Evolutionary conservation across 2,329 filamentous ascomycete species (phyloP), one percentile per base, ranked within the genome.

Genomic region (Penicillium sp.): DNA sequence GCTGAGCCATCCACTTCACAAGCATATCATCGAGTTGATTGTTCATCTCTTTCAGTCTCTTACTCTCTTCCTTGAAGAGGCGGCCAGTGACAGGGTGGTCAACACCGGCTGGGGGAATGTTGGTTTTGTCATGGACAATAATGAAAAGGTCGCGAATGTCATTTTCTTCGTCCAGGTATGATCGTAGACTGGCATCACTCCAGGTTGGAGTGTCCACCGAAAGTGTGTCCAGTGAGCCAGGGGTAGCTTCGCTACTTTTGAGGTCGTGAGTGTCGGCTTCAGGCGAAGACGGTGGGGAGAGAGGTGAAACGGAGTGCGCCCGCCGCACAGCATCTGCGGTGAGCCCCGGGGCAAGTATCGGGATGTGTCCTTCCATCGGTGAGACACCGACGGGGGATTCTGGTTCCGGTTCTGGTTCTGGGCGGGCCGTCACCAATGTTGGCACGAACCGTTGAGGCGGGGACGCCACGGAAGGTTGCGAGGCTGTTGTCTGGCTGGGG

Each of bases 41-140:
- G 58, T 91, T 93, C 76, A 99, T 93, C 71, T 95, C 91, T 52
- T 89, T 88, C 70, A 98, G 77, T 70, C 89, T 89, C 64, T 89
- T 90, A 69, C 92, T 93, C 75, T 96, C 91, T 70, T 96, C 91
- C 50, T 87, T 87, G 78, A 96, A 98, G 54, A 98, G 78, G 23
- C 87, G 85, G 14, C 86, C 86, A 50, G 90, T 91, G 45, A 96
- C 82, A 0, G 93, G 93, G 73, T 98, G 93, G 56, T 96, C 91
- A n/a, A 85, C 83, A 1, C 89, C 86, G 8, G 89, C 90, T 19
- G 92, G 90, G 43, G 87, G 84, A 16, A 96, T 87, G 58, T 93
- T 90, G 14, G 87, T 90, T 73, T 93, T 96, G 76, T 98, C 93
- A 71, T 96, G 93, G 27, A 99, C 92, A 59, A 99, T 90, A 37